phyloP scores from a whole-genome alignment of 371 early-diverging fungal species.

The Conidiobolus incongruus region DNA sequence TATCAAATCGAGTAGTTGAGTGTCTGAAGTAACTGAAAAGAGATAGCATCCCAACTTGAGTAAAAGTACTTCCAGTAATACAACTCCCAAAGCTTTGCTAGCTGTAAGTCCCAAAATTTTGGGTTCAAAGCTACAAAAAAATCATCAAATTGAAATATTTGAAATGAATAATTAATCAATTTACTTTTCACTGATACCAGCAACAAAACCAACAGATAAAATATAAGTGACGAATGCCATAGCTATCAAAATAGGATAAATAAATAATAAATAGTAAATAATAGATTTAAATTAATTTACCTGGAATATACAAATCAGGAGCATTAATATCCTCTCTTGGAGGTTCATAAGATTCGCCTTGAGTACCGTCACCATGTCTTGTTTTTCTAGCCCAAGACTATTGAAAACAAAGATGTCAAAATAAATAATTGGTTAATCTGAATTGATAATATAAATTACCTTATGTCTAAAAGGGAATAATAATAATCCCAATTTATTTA shows the following conservation, averaged over 20 bases:
- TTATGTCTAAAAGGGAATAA: constrained; percentile 87
- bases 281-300: too few species aligned
- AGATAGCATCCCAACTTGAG: constrained; percentile 75
- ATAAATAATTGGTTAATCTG: neutral
- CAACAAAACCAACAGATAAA: constrained; percentile 56
- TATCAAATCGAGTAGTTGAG: constrained; percentile 68
- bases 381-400: constrained; percentile 63
- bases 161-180: too few species aligned
- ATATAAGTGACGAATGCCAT: constrained; percentile 93
- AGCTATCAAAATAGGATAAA: constrained; percentile 12
- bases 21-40: constrained; percentile 64
- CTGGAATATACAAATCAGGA: constrained; percentile 96
- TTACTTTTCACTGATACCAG: constrained; percentile 15
- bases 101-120: constrained; percentile 75
- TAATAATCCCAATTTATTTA: constrained; percentile 68
- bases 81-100: constrained; percentile 61
- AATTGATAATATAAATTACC: constrained; percentile 24
- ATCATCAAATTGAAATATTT: too few species aligned
- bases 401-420: neutral
- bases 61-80: constrained; percentile 56
- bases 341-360: constrained; percentile 62
- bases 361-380: constrained; percentile 53
- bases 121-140: constrained; percentile 72
- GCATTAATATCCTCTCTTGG: constrained; percentile 84
- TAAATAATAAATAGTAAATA: too few species aligned